Base-by-base conservation (phyloP, 2,329 filamentous ascomycete genomes). In the Colletotrichum cordylinicola region DNA sequence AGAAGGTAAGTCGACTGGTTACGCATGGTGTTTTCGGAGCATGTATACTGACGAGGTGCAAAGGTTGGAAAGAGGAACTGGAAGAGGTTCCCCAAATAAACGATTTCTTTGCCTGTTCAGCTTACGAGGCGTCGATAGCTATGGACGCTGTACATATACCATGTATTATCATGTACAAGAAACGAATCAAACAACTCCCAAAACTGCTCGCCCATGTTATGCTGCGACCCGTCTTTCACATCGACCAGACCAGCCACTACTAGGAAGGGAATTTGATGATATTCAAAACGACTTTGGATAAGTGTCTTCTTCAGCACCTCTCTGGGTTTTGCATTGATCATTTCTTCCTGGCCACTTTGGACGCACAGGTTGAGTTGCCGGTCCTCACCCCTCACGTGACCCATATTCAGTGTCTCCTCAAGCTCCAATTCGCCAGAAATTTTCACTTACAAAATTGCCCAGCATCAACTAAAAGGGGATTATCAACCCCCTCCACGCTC, bases 1-100 rank as follows among this genome's bases (percentile, higher is more conserved):
- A 98, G 87, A 93, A 94, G 91, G 95, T 97, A 88, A 84, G 92
- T 86, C 33, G n/a, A 37, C 16, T 6, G 9, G 33, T 10, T 6
- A n/a, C n/a, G 6, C 10, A 9, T 24, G 31, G 33, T 21, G 27
- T 55, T n/a, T 21, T 13, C 12, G 24, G n/a, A n/a, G n/a, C 67
- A 58, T n/a, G 48, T 27, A 55, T 82, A 69, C 85, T 88, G 80
- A 89, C 81, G 31, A 37, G 15, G n/a, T 21, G 24, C 43, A 77
- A 78, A 92, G 90, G 82, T 89, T 78, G 90, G 90, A 78, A 90
- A 87, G 83, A 83, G 84, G 80, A 89, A 87, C 81, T 92, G 90
- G 90, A 88, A 83, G 79, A 91, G 87, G 81, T 92, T 87, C 82
- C 91, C 91, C 77, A 90, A 89, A 88, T 91, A 86, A 86, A 80